Evolutionary conservation across 176 grass and related monocot genomes (phyloP), one percentile per base, ranked within the genome.

Genomic region (Alopecurus myosuroides): DNA sequence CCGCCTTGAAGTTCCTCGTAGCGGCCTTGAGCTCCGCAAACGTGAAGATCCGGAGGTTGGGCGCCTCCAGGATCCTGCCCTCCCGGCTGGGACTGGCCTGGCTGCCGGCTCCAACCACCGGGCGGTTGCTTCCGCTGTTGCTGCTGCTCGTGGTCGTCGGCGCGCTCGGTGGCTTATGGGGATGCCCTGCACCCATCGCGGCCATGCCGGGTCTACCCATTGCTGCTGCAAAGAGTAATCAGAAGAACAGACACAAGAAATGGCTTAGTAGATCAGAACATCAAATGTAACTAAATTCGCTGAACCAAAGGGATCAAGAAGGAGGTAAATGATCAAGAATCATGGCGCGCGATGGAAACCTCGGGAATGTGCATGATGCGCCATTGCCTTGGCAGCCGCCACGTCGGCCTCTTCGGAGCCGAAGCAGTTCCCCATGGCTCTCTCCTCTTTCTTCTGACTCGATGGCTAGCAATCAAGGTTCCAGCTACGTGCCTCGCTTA

Each of bases 1-100:
- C 93, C 17, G 81, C 1, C 81, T 82, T 88, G 72, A 95, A 95
- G 80, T 90, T 92, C 50, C 82, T 42, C 5, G 93, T 95, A 12
- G 90, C 90, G 11, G 74, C 88, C 80, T 50, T 92, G 39, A 95
- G 80, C 81, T 95, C 93, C 11, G 93, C 85, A 50, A 95, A 92
- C 31, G 90, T 85, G 85, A 92, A 92, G 68, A 92, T 84, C 39
- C 90, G 87, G n/a, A 92, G 74, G 83, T 94, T 94, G n/a, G 93
- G 82, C 37, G 42, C 85, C 73, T 94, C 87, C 65, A 94, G 86
- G 53, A 94, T 94, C 84, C 81, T 78, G 65, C 90, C 92, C 46
- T 92, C 89, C 26, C 13, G 1, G 45, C 72, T 75, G 4, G 45
- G 42, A n/a, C 14, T 12, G 11, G 41, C 30, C 20, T 40, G 84